Percentiles rank a stretch among this genome's conserved stretches.
These are phyloP conservation scores for Monosporascus sp. DNA, from an alignment of 2,329 filamentous ascomycete genomes.

Conservation along the genomic window DNA sequence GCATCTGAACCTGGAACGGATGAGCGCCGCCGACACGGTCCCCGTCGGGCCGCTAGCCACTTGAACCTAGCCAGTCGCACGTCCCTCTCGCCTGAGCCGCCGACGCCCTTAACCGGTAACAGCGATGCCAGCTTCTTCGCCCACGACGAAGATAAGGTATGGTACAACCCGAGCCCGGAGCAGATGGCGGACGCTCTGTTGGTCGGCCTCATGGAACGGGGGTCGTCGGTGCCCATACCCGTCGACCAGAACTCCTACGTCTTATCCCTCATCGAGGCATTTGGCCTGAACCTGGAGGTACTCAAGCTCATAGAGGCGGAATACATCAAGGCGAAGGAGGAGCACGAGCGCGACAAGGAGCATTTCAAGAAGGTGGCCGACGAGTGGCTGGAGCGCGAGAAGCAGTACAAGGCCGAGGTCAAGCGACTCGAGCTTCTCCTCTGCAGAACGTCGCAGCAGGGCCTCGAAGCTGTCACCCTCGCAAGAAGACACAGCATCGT, in stretches of 20 bases:
- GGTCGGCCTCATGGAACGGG: slow-evolving; percentile 33
- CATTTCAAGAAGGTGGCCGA: slow-evolving; percentile 31
- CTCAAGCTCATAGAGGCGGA: slow-evolving; percentile 21
- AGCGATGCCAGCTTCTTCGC: slow-evolving; percentile 8
- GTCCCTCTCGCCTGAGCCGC: not conserved
- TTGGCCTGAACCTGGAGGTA: slow-evolving; percentile 25
- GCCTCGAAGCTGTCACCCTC: slow-evolving; percentile 38
- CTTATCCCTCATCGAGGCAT: slow-evolving; percentile 32
- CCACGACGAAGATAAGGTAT: slow-evolving; percentile 22
- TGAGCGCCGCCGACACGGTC: not conserved
- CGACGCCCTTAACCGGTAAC: slow-evolving; percentile 3
- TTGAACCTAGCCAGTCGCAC: not conserved
- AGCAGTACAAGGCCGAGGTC: slow-evolving; percentile 33
- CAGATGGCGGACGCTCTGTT: slow-evolving; percentile 41
- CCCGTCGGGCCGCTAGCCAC: not conserved
- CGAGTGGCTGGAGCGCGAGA: slow-evolving; percentile 34
- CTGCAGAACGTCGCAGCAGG: slow-evolving; percentile 28
- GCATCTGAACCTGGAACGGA: not conserved
- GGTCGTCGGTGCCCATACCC: slow-evolving; percentile 29
- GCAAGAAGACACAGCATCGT: slow-evolving; percentile 37
- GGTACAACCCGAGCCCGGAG: slow-evolving; percentile 36
- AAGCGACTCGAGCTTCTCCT: slow-evolving; percentile 32
- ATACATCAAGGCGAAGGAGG: slow-evolving; percentile 21
- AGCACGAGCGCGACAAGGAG: slow-evolving; percentile 26
- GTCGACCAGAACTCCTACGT: slow-evolving; percentile 38